These are phyloP conservation scores for Chlamydomonas urium DNA, from an alignment of 139 green algal genomes.

Conservation along the genomic window DNA sequence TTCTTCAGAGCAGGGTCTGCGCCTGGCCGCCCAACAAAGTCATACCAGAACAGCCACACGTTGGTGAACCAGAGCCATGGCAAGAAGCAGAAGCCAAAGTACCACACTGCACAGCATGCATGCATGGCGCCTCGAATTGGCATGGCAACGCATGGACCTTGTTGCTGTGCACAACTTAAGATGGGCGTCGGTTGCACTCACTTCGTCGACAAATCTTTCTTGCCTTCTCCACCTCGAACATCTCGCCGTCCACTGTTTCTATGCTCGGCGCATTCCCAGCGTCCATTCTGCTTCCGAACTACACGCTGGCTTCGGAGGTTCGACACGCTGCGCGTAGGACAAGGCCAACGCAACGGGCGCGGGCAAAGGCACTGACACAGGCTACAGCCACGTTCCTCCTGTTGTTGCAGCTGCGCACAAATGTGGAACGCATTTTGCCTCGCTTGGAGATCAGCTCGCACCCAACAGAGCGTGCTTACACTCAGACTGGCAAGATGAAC, in stretches of 20 bases:
- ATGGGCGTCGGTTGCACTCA: neutral
- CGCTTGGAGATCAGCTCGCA: too few species aligned
- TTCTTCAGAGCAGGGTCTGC: constrained; percentile 8
- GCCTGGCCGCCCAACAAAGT: neutral
- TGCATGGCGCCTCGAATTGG: neutral
- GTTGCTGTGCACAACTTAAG: neutral
- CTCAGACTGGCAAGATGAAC: too few species aligned
- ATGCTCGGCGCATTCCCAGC: constrained; percentile 1
- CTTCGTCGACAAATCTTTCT: neutral
- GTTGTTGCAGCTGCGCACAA: too few species aligned
- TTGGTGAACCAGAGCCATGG: constrained; percentile 4
- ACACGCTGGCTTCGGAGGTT: too few species aligned
- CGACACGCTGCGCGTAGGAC: too few species aligned
- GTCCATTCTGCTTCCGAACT: too few species aligned
- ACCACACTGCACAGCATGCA: constrained; percentile 1
- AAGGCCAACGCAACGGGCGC: too few species aligned
- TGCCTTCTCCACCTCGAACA: neutral
- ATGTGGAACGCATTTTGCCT: too few species aligned
- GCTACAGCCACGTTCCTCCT: too few species aligned
- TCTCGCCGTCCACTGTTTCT: neutral
- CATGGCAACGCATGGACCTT: neutral
- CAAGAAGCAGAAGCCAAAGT: constrained; percentile 13
- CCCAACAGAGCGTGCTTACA: too few species aligned
- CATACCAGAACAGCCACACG: constrained; percentile 16
- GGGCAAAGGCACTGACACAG: too few species aligned